Percentiles rank a stretch among this genome's conserved stretches.
Conservation (phyloP, 106 monocot genomes). For the Platanthera zijinensis region DNA sequence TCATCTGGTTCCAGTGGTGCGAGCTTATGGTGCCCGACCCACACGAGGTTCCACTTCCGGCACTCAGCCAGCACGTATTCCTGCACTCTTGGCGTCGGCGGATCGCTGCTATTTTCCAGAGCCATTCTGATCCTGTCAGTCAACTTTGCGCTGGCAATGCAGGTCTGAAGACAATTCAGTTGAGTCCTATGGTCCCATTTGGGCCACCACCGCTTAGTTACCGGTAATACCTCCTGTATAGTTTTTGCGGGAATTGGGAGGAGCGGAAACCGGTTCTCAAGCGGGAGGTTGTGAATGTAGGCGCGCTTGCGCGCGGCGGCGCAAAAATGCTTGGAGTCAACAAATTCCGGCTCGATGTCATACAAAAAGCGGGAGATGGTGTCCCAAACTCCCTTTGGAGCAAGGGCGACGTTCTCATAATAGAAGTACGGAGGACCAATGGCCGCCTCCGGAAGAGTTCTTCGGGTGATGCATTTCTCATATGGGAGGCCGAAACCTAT, state of each 20-base stretch:
- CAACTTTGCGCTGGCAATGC: slow-evolving; percentile 29
- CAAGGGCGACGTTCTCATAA: slow-evolving; percentile 80
- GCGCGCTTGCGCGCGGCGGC: slow-evolving; percentile 59
- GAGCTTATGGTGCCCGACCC: slow-evolving; percentile 58
- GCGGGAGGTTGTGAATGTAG: slow-evolving; percentile 65
- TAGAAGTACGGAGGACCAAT: slow-evolving; percentile 84
- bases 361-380: slow-evolving; percentile 47
- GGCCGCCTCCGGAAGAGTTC: slow-evolving; percentile 53
- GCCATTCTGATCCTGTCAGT: slow-evolving; percentile 34
- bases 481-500: slow-evolving; percentile 69
- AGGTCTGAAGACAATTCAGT: slow-evolving; percentile 49
- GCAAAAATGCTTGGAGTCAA: slow-evolving; percentile 58
- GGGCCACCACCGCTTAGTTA: slow-evolving; percentile 58
- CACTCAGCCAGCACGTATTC: slow-evolving; percentile 28
- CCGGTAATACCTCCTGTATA: slow-evolving; percentile 40
- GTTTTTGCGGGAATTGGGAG: slow-evolving; percentile 39
- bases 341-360: slow-evolving; percentile 59
- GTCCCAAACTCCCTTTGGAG: slow-evolving; percentile 79
- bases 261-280: slow-evolving; percentile 37
- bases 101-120: slow-evolving; percentile 13
- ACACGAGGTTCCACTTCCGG: slow-evolving; percentile 52
- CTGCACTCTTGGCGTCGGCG: slow-evolving; percentile 29
- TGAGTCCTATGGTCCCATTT: slow-evolving; percentile 52
- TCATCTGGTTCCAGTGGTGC: slow-evolving; percentile 56
- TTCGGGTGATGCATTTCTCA: slow-evolving; percentile 12